Conservation (phyloP, 805 yeast genomes). For the Saccharomycopsis vini region DNA sequence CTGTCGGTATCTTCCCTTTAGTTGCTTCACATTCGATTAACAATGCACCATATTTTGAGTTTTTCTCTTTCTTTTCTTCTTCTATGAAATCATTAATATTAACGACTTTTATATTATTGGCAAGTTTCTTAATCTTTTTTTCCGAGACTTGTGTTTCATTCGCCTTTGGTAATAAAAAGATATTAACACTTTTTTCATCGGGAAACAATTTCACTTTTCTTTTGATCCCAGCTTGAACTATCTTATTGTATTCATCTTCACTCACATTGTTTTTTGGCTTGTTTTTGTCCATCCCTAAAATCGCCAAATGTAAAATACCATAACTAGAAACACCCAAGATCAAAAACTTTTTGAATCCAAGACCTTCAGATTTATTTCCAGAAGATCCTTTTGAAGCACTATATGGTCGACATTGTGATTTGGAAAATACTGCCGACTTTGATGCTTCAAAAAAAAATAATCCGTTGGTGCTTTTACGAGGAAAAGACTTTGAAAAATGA, state of each 20-base stretch:
- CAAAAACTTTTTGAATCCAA: background rate
- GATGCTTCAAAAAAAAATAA: too few species aligned
- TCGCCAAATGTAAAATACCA: conserved; percentile 26
- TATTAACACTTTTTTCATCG: background rate
- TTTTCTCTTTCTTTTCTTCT: conserved; percentile 4
- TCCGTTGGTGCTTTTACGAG: too few species aligned
- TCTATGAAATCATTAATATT: background rate
- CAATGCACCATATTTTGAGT: conserved; percentile 14
- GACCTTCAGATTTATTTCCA: too few species aligned
- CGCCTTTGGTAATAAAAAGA: background rate
- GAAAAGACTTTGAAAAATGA: too few species aligned
- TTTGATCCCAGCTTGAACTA: conserved; percentile 12
- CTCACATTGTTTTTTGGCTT: conserved; percentile 22
- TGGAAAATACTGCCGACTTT: too few species aligned
- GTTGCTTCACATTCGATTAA: conserved; percentile 8
- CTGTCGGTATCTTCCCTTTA: conserved; percentile 8
- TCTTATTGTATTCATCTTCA: conserved; percentile 21
- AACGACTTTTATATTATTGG: background rate
- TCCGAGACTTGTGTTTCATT: background rate
- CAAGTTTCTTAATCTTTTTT: background rate
- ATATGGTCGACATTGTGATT: too few species aligned
- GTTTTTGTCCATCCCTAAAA: conserved; percentile 24
- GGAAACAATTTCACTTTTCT: conserved; percentile 12
- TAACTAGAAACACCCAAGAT: conserved; percentile 25
- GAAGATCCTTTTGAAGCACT: too few species aligned